Evolutionary conservation across 768 basidiomycete genomes (phyloP).

Genomic region (Brasilioporus rufonigricans): DNA sequence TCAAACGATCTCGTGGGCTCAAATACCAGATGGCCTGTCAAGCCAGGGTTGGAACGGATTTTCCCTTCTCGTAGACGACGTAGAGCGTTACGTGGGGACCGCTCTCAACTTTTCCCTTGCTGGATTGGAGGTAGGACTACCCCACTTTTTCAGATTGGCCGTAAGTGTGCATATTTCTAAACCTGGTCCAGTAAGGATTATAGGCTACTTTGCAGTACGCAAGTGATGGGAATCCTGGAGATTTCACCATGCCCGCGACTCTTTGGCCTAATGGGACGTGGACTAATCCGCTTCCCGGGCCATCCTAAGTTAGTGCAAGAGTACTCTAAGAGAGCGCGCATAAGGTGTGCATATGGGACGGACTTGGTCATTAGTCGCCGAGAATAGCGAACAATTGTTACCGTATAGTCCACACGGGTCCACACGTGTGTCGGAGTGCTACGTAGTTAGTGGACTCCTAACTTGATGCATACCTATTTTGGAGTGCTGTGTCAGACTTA

Average conservation of each 20-base stretch:
- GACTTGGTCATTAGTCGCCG: neutral
- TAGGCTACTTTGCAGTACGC: slow-evolving; percentile 41
- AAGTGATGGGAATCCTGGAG: slow-evolving; percentile 49
- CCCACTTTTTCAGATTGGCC: slow-evolving; percentile 79
- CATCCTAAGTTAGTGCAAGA: slow-evolving; percentile 37
- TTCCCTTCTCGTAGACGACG: slow-evolving; percentile 80
- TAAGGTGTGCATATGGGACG: neutral
- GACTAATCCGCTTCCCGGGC: slow-evolving; percentile 70
- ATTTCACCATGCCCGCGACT: slow-evolving; percentile 78
- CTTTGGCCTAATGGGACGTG: slow-evolving; percentile 81
- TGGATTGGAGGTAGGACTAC: slow-evolving; percentile 54
- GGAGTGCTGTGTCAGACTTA: slow-evolving; percentile 19
- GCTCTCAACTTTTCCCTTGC: slow-evolving; percentile 71
- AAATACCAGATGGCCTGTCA: slow-evolving; percentile 34
- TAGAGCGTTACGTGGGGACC: slow-evolving; percentile 70
- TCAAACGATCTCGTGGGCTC: slow-evolving; percentile 58
- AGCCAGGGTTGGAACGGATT: slow-evolving; percentile 68
- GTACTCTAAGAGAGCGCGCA: neutral
- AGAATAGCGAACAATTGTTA: neutral
- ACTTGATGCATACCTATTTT: slow-evolving; percentile 1
- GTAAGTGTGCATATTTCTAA: slow-evolving; percentile 40
- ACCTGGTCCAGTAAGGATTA: slow-evolving; percentile 2
- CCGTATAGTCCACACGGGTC: neutral
- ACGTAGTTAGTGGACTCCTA: slow-evolving; percentile 6
- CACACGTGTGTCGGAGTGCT: neutral